Percentiles rank a stretch among this genome's conserved stretches.
phyloP scores from a whole-genome alignment of 1,139 yeast genomes.

The Sugiyamaella sp. region DNA sequence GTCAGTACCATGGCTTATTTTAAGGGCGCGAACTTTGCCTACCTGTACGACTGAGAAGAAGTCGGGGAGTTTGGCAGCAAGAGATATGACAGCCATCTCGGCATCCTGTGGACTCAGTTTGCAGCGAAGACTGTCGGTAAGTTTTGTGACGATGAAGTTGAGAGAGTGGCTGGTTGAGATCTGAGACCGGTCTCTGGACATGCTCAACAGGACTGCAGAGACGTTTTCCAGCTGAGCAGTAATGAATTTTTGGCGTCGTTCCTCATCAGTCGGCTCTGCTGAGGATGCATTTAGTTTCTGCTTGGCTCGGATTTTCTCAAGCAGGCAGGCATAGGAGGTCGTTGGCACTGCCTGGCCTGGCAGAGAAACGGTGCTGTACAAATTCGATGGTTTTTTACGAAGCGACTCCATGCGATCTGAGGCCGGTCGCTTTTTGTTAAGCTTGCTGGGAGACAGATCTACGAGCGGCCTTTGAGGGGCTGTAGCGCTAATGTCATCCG shows the following conservation, averaged over 20 bases:
- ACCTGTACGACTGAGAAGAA: slow-evolving; percentile 26
- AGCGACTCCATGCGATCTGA: slow-evolving; percentile 23
- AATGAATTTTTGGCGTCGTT: slow-evolving; percentile 30
- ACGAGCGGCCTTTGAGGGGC: slow-evolving; percentile 1
- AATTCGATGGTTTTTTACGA: slow-evolving; percentile 25
- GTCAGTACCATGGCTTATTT: slow-evolving; percentile 16
- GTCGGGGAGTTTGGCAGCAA: slow-evolving; percentile 26
- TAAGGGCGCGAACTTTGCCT: slow-evolving; percentile 29
- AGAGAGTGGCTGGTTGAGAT: slow-evolving; percentile 24
- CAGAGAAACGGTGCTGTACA: neutral
- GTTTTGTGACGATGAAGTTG: slow-evolving; percentile 25
- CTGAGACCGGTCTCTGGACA: slow-evolving; percentile 21
- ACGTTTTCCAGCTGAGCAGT: slow-evolving; percentile 35
- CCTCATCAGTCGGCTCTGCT: slow-evolving; percentile 23
- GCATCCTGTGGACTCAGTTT: slow-evolving; percentile 29
- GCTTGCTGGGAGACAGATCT: slow-evolving; percentile 5
- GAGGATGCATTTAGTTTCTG: slow-evolving; percentile 32
- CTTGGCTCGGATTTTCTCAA: slow-evolving; percentile 41
- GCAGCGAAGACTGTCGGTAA: slow-evolving; percentile 28
- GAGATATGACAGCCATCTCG: slow-evolving; percentile 22
- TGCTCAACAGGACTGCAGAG: slow-evolving; percentile 26
- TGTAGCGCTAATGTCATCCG: neutral
- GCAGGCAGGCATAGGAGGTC: slow-evolving; percentile 30
- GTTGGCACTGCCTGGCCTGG: slow-evolving; percentile 1
- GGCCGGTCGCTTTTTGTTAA: slow-evolving; percentile 16